A percentile compares a stretch with the other conserved stretches of the same genome.
Conservation (phyloP, 2,329 filamentous ascomycete genomes). For the Lanzia echinophila region DNA sequence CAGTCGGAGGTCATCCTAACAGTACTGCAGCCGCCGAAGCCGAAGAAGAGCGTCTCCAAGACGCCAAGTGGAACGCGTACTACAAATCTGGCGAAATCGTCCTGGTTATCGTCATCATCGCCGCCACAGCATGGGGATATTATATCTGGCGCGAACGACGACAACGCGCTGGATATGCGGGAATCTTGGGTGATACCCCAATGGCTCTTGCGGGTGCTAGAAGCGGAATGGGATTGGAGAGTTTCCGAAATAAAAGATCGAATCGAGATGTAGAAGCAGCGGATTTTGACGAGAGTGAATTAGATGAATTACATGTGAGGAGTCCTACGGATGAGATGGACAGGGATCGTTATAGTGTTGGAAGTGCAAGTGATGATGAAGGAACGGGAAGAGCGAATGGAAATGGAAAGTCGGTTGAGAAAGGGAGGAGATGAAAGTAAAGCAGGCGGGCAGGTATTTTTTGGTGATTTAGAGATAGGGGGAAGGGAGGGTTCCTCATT, state of each 20-base stretch:
- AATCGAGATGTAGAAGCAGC: slow-evolving; percentile 53
- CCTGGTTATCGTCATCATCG: slow-evolving; percentile 59
- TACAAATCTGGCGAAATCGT: slow-evolving; percentile 65
- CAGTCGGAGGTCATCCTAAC: slow-evolving; percentile 61
- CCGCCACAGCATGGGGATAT: slow-evolving; percentile 55
- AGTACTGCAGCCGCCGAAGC: slow-evolving; percentile 57
- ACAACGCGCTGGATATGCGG: slow-evolving; percentile 48
- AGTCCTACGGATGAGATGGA: slow-evolving; percentile 31
- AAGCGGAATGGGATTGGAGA: slow-evolving; percentile 35
- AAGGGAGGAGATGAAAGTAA: slow-evolving; percentile 14
- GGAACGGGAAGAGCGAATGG: slow-evolving; percentile 19
- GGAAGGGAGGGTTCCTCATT: not conserved
- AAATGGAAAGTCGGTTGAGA: slow-evolving; percentile 15
- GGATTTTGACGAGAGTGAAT: slow-evolving; percentile 59
- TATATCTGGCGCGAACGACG: slow-evolving; percentile 58
- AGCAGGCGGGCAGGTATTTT: slow-evolving; percentile 1
- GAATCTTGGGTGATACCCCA: slow-evolving; percentile 26
- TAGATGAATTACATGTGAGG: slow-evolving; percentile 50
- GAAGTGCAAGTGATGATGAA: slow-evolving; percentile 50
- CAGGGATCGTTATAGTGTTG: slow-evolving; percentile 49
- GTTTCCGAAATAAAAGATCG: slow-evolving; percentile 41
- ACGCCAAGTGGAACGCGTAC: slow-evolving; percentile 65
- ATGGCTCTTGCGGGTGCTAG: slow-evolving; percentile 26
- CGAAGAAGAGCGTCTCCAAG: slow-evolving; percentile 55
- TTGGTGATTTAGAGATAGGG: not conserved